Conservation (phyloP, 2,329 filamentous ascomycete genomes). For the Aspergillus clavatus region DNA sequence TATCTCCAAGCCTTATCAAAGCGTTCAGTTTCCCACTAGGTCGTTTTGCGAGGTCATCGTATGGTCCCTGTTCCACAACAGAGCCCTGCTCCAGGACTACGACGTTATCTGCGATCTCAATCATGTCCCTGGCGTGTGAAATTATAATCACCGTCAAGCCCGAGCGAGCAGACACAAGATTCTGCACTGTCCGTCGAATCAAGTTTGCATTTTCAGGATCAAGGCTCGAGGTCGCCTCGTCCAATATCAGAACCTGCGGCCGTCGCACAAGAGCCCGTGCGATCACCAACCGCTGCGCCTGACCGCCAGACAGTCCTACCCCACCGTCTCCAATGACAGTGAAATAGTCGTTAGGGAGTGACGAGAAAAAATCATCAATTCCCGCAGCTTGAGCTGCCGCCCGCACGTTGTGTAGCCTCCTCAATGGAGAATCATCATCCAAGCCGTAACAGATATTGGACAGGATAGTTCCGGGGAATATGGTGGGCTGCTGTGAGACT, state of each 20-base stretch:
- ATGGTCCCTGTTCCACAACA: slow-evolving; percentile 65
- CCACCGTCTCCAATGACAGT: slow-evolving; percentile 76
- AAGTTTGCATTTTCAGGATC: slow-evolving; percentile 63
- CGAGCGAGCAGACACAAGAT: slow-evolving; percentile 42
- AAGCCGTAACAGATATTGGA: slow-evolving; percentile 70
- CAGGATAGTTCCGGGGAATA: slow-evolving; percentile 48
- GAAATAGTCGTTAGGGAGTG: slow-evolving; percentile 65
- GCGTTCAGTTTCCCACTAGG: slow-evolving; percentile 46
- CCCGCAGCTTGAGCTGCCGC: slow-evolving; percentile 55
- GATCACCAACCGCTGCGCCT: slow-evolving; percentile 75
- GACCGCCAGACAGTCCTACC: slow-evolving; percentile 69
- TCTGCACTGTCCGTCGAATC: slow-evolving; percentile 59
- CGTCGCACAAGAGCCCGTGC: slow-evolving; percentile 69
- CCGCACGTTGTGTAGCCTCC: slow-evolving; percentile 44
- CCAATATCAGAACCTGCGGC: slow-evolving; percentile 70
- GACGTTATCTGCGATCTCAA: slow-evolving; percentile 69
- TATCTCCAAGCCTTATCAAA: slow-evolving; percentile 21
- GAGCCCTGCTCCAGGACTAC: slow-evolving; percentile 66
- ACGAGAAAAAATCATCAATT: slow-evolving; percentile 71
- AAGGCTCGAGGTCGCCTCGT: slow-evolving; percentile 80
- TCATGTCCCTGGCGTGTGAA: slow-evolving; percentile 81
- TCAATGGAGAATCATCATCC: slow-evolving; percentile 48
- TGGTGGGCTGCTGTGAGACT: slow-evolving; percentile 57
- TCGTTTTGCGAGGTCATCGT: slow-evolving; percentile 52
- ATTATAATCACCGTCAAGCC: slow-evolving; percentile 70